These are phyloP conservation scores for Aspergillus transmontanensis DNA, from an alignment of 2,329 filamentous ascomycete genomes.

Conservation along the genomic window DNA sequence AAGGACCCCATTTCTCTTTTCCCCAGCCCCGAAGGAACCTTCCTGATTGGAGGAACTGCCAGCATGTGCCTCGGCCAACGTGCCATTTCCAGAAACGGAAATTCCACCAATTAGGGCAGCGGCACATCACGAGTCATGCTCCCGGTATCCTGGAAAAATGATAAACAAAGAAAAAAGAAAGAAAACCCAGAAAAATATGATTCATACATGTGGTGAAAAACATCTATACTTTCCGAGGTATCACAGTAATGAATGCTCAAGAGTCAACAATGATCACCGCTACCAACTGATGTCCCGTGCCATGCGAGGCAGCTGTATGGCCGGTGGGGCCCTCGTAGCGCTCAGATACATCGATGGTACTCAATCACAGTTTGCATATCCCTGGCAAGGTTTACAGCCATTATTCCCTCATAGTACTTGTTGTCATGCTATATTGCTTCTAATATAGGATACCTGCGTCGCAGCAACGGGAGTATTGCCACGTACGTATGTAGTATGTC, in stretches of 20 bases:
- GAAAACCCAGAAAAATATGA: not conserved
- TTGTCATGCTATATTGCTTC: not conserved
- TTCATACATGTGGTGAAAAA: not conserved
- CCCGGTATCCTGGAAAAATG: not conserved
- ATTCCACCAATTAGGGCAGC: not conserved
- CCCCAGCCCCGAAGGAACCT: not conserved
- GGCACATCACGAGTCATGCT: not conserved
- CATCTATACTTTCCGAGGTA: not conserved
- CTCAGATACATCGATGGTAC: not conserved
- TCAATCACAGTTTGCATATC: not conserved
- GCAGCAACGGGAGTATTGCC: not conserved
- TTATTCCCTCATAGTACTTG: not conserved
- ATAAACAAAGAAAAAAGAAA: not conserved
- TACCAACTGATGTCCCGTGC: not conserved
- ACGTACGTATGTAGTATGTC: not conserved
- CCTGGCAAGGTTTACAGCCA: not conserved
- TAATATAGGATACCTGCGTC: not conserved
- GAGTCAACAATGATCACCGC: not conserved
- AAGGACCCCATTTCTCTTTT: not conserved
- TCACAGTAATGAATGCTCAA: not conserved
- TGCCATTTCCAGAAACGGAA: not conserved
- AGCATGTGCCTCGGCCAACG: constrained; percentile 3
- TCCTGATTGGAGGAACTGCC: not conserved
- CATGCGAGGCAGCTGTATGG: not conserved
- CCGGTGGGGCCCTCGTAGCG: not conserved